Percentiles rank a stretch among this genome's conserved stretches.
phyloP scores from a whole-genome alignment of 257 asterid genomes.

The Solanum gracilifrons region DNA sequence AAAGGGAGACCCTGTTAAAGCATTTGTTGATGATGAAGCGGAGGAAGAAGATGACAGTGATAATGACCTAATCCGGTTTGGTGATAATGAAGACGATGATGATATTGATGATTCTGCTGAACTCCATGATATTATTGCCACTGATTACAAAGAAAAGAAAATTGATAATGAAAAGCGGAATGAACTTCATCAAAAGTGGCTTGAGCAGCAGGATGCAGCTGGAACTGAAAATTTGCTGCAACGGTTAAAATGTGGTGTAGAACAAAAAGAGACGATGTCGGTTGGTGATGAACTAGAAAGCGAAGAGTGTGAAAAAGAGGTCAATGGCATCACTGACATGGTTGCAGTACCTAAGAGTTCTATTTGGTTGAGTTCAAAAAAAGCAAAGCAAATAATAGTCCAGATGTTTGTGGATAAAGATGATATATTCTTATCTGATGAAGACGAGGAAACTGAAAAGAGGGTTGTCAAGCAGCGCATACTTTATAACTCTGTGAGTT shows the following conservation, averaged over 20 bases:
- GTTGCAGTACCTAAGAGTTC: conserved; percentile 25
- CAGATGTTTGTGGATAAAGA: conserved; percentile 65
- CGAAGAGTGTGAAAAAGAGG: conserved; percentile 41
- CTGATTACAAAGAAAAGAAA: conserved; percentile 50
- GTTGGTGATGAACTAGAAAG: conserved; percentile 38
- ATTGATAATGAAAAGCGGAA: conserved; percentile 57
- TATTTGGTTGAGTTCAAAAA: conserved; percentile 35
- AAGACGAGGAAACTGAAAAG: conserved; percentile 47
- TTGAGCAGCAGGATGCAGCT: conserved; percentile 92
- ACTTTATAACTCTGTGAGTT: conserved; percentile 53
- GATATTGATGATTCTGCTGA: conserved; percentile 65
- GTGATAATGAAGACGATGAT: conserved; percentile 65
- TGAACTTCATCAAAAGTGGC: conserved; percentile 96
- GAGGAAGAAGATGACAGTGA: conserved; percentile 91
- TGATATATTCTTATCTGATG: conserved; percentile 73
- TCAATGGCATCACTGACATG: conserved; percentile 27
- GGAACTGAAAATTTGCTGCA: conserved; percentile 87
- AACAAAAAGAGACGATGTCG: conserved; percentile 30
- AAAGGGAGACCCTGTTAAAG: conserved; percentile 57
- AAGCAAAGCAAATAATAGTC: conserved; percentile 63
- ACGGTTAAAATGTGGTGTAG: conserved; percentile 46
- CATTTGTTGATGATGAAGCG: conserved; percentile 90
- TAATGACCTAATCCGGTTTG: conserved; percentile 36
- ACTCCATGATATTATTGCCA: conserved; percentile 72
- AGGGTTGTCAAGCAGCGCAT: conserved; percentile 37